Evolutionary conservation across 257 asterid genomes (phyloP).

Genomic region (Ilex aquifolium): DNA sequence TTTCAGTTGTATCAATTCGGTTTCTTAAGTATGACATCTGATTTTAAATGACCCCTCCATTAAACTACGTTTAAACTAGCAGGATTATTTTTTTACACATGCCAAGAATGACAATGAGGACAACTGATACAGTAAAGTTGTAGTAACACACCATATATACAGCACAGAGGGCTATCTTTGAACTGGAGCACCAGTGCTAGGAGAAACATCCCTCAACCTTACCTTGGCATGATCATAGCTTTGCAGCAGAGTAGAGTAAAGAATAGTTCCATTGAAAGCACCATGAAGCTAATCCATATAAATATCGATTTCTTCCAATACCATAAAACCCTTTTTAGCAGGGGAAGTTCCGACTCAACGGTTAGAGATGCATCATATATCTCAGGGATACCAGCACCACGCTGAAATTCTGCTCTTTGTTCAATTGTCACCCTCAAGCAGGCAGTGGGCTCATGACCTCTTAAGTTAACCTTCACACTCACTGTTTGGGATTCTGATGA

Average conservation of each 20-base stretch:
- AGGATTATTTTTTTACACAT: too few relatives aligned
- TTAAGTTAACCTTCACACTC: conserved; percentile 41
- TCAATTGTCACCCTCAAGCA: conserved; percentile 60
- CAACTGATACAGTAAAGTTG: too few relatives aligned
- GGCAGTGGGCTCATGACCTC: conserved; percentile 59
- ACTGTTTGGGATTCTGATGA: conserved; percentile 55
- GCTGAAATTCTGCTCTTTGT: conserved; percentile 67
- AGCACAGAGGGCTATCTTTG: conserved; percentile 12
- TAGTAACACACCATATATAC: too few relatives aligned
- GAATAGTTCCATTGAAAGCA: conserved; percentile 50
- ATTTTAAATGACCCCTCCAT: too few relatives aligned
- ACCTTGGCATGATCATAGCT: conserved; percentile 57
- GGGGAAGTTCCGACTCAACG: conserved; percentile 73
- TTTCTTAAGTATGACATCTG: too few relatives aligned
- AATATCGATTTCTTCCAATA: conserved; percentile 73
- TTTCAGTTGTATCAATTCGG: too few relatives aligned
- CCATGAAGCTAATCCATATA: conserved; percentile 68
- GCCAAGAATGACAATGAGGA: too few relatives aligned
- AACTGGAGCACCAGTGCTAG: conserved; percentile 16
- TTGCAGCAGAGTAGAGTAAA: conserved; percentile 69
- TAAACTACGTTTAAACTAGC: too few relatives aligned
- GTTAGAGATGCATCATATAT: conserved; percentile 55
- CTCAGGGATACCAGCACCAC: conserved; percentile 79
- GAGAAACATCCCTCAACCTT: conserved; percentile 30
- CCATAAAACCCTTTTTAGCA: conserved; percentile 54